A percentile compares a stretch with the other conserved stretches of the same genome.
Conservation (phyloP, 805 yeast genomes). For the Myxozyma sirexii region DNA sequence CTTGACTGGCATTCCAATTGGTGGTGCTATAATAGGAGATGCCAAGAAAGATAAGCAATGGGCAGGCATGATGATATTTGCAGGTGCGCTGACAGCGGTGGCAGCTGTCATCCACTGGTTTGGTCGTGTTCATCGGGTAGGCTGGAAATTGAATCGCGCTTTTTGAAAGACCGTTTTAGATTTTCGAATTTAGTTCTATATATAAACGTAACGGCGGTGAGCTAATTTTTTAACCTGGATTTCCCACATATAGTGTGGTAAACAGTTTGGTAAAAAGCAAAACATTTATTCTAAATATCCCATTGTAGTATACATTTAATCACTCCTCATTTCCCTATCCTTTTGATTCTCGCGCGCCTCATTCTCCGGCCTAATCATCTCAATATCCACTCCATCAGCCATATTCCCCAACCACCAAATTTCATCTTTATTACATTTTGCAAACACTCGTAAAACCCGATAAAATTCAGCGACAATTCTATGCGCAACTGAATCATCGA, state of each 20-base stretch:
- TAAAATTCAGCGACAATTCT: slow-evolving; percentile 58
- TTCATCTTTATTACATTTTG: slow-evolving; percentile 1
- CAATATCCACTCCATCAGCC: slow-evolving; percentile 24
- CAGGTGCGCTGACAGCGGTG: slow-evolving; percentile 6
- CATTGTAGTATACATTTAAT: too few species aligned
- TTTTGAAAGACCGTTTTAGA: neutral
- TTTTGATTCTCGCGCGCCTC: too few species aligned
- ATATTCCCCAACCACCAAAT: slow-evolving; percentile 27
- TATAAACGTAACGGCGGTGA: too few species aligned
- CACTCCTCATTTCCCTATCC: too few species aligned
- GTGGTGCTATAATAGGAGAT: slow-evolving; percentile 35
- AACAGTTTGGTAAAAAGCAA: too few species aligned
- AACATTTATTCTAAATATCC: too few species aligned
- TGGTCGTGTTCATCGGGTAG: slow-evolving; percentile 7
- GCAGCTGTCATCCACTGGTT: slow-evolving; percentile 7
- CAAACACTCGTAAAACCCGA: slow-evolving; percentile 14
- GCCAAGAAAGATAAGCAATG: slow-evolving; percentile 6
- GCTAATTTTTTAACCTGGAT: too few species aligned
- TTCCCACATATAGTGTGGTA: too few species aligned
- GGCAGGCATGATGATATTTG: slow-evolving; percentile 14
- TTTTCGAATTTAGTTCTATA: too few species aligned
- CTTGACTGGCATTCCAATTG: slow-evolving; percentile 40
- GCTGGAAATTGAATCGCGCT: slow-evolving; percentile 6
- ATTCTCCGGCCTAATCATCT: neutral
- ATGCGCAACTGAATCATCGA: slow-evolving; percentile 86